Base-by-base conservation (phyloP, 2,329 filamentous ascomycete genomes). In the Xylariales sp. region DNA sequence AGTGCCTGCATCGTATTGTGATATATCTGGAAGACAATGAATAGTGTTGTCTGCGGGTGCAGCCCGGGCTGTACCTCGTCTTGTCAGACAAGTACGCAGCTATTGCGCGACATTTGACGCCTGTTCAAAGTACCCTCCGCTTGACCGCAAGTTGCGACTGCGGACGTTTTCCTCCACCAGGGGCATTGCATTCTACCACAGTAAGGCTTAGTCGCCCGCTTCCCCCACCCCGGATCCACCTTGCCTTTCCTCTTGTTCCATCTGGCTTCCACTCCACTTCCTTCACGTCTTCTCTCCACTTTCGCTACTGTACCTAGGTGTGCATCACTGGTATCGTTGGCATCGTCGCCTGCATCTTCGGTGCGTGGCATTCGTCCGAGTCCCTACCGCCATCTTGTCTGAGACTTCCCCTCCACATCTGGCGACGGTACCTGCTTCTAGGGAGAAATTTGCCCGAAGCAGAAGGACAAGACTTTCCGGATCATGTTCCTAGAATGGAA, bases 61-160 rank as follows among this genome's bases (percentile, higher is more conserved):
- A 27, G 24, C 19, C 11, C n/a, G n/a, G n/a, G 12, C 34, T 11
- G 14, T 37, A 37, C 34, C 20, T 12, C 14, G 11, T 12, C 14
- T 6, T 9, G 16, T n/a, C 11, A 5, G 32, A 8, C 5, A 5
- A 8, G 8, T 8, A n/a, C n/a, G n/a, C n/a, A n/a, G n/a, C n/a
- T n/a, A n/a, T n/a, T n/a, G n/a, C n/a, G n/a, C n/a, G n/a, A n/a
- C n/a, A n/a, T n/a, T n/a, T n/a, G n/a, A n/a, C n/a, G n/a, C n/a
- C n/a, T n/a, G n/a, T n/a, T n/a, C n/a, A n/a, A 9, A 32, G 31
- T 32, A 32, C 15, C 19, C 15, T 29, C 20, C 19, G 10, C 31
- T 36, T 42, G 39, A 42, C 39, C 39, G 39, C 39, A 42, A 42
- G 31, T 42, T 42, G 21, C 22, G 12, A 18, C 15, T 12, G 31